These are phyloP conservation scores for Cucumis cinereus DNA, from an alignment of 306 rosid species.

Conservation along the genomic window DNA sequence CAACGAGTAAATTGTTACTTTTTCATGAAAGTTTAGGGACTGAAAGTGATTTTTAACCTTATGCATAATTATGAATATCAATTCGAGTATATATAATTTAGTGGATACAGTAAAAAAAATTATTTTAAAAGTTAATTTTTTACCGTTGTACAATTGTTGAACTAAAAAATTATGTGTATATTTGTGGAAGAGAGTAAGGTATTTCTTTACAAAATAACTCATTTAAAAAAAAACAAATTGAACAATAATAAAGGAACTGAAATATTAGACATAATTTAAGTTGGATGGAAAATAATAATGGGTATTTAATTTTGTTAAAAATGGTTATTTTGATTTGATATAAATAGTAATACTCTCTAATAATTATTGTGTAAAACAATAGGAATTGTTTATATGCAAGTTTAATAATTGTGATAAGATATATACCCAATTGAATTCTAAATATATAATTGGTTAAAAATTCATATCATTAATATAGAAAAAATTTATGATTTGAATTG, in stretches of 20 bases:
- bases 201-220: background rate
- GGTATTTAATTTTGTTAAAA: too few relatives aligned
- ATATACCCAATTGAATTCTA: background rate
- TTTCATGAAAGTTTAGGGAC: too few relatives aligned
- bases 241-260: background rate
- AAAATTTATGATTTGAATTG: background rate
- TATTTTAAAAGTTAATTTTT: too few relatives aligned
- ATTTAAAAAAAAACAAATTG: too few relatives aligned
- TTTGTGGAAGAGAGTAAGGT: background rate
- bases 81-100: too few relatives aligned
- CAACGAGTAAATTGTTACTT: too few relatives aligned
- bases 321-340: background rate
- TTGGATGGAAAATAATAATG: background rate
- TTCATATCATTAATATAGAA: background rate
- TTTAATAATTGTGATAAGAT: background rate
- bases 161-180: background rate
- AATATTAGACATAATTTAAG: background rate
- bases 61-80: too few relatives aligned
- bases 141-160: too few relatives aligned
- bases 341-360: background rate
- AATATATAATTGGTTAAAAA: background rate
- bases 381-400: background rate
- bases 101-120: too few relatives aligned
- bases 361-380: background rate
- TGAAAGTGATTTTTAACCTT: too few relatives aligned